Base-by-base conservation (phyloP, 2,329 filamentous ascomycete genomes). In the Aschersonia sp. region DNA sequence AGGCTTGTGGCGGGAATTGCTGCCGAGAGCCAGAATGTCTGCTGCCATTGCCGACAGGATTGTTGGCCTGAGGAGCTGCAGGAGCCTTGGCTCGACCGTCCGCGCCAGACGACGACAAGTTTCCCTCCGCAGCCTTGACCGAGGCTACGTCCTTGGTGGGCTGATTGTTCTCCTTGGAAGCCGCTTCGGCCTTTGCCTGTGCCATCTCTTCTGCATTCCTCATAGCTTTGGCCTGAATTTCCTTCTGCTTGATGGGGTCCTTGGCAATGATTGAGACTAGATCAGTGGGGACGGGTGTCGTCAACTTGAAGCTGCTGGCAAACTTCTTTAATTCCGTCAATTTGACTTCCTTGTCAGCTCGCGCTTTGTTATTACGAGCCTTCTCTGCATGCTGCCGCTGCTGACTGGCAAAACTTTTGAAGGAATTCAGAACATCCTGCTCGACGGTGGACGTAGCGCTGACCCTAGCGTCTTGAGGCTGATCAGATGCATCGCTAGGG, bases 241-340 rank as follows among this genome's bases (percentile, higher is more conserved):
- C 81, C 58, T 88, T 81, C 65, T 97, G 92, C 68, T 95, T 98
- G 43, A 72, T 76, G n/a, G 88, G 88, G 60, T 98, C 92, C 62
- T 97, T 98, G 49, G 92, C 90, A 51, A 98, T 83, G 54, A 98
- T 98, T 1, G 87, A 83, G 31, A 98, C 88, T 37, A 98, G 68
- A 63, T 98, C 92, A 46, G 78, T 81, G 1, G 92, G 92, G 9
- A 98, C 88, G 5, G 89, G 88, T 3, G 90, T 95, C 45, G 85
- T 83, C 14, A 98, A 76, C 67, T 97, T 97, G 73, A 98, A 98
- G 60, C 78, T 92, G 55, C 82, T 78, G 1, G 92, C 87, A 64
- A 98, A 98, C 59, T 90, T 95, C 72, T 92, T 94, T 49, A 98
- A 68, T 66, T 98, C 92, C 50, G 87, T 94, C 51, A 98, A 66